Percentiles rank a stretch among this genome's conserved stretches.
Evolutionary conservation across 169 alveolate genomes (phyloP).

Genomic region (Cryptosporidium felis): DNA sequence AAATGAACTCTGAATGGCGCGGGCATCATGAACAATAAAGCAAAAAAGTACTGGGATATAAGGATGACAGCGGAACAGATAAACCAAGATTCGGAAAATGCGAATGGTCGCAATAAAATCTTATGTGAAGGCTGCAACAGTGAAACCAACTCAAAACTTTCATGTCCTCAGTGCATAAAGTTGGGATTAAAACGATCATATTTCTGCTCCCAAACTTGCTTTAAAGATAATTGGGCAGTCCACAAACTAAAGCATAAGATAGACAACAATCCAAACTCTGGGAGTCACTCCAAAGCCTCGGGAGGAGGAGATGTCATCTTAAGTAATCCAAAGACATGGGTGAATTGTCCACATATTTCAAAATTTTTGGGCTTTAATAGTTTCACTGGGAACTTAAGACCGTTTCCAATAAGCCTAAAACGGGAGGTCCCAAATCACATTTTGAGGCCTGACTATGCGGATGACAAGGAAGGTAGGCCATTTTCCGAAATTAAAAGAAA

Average conservation of each 20-base stretch:
- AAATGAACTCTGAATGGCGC: too few species aligned
- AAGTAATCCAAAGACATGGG: constrained; percentile 58
- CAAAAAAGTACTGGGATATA: too few species aligned
- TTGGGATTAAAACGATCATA: constrained; percentile 80
- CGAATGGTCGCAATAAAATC: background rate
- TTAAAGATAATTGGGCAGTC: constrained; percentile 88
- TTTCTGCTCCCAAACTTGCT: constrained; percentile 96
- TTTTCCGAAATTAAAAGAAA: constrained; percentile 84
- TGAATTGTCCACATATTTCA: constrained; percentile 55
- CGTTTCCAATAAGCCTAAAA: constrained; percentile 88
- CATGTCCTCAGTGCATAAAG: constrained; percentile 86
- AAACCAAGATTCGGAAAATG: too few species aligned
- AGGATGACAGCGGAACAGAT: too few species aligned
- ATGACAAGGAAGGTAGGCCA: constrained; percentile 87
- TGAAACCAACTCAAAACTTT: constrained; percentile 76
- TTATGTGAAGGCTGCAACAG: constrained; percentile 74
- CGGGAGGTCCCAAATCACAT: constrained; percentile 93
- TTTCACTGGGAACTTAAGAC: constrained; percentile 93
- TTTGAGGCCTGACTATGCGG: constrained; percentile 95
- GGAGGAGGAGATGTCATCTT: background rate
- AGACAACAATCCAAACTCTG: constrained; percentile 36
- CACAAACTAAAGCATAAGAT: constrained; percentile 89
- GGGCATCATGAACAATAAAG: too few species aligned
- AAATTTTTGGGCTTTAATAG: constrained; percentile 54
- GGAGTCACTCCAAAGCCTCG: background rate